Conservation (phyloP, 2,329 filamentous ascomycete genomes). For the Balansia obtecta region DNA sequence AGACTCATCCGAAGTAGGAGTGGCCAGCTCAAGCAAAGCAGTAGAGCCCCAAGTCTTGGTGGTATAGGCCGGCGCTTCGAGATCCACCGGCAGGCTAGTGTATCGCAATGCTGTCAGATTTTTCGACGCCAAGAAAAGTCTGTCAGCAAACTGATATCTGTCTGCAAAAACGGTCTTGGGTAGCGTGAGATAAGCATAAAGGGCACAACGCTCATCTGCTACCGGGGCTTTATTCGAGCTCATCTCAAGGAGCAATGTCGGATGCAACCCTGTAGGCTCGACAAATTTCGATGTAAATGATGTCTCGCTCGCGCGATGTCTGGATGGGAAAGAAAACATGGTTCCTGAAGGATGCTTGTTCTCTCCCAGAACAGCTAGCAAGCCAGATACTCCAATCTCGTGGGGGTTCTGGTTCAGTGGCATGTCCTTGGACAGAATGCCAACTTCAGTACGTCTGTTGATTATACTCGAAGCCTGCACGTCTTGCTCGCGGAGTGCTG, state of each 20-base stretch:
- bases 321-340: conserved; percentile 71
- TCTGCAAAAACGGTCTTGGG: conserved; percentile 76
- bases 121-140: conserved; percentile 68
- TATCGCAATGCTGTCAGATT: conserved; percentile 59
- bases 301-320: conserved; percentile 50
- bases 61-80: conserved; percentile 81
- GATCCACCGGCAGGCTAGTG: conserved; percentile 66
- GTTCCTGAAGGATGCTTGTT: conserved; percentile 60
- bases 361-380: conserved; percentile 67
- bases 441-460: conserved; percentile 60
- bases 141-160: conserved; percentile 69
- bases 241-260: conserved; percentile 59
- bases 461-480: conserved; percentile 28
- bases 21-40: conserved; percentile 60
- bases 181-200: conserved; percentile 73
- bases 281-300: conserved; percentile 53
- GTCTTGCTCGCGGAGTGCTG: conserved; percentile 34
- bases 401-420: conserved; percentile 49
- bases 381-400: conserved; percentile 67
- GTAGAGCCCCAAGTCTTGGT: conserved; percentile 67
- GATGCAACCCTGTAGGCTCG: conserved; percentile 71
- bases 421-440: conserved; percentile 57
- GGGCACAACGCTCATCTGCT: conserved; percentile 48
- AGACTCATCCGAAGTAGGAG: conserved; percentile 27
- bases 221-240: conserved; percentile 37